Evolutionary conservation across 768 basidiomycete genomes (phyloP), one percentile per base, ranked within the genome.

Genomic region (Lentinula aciculospora): DNA sequence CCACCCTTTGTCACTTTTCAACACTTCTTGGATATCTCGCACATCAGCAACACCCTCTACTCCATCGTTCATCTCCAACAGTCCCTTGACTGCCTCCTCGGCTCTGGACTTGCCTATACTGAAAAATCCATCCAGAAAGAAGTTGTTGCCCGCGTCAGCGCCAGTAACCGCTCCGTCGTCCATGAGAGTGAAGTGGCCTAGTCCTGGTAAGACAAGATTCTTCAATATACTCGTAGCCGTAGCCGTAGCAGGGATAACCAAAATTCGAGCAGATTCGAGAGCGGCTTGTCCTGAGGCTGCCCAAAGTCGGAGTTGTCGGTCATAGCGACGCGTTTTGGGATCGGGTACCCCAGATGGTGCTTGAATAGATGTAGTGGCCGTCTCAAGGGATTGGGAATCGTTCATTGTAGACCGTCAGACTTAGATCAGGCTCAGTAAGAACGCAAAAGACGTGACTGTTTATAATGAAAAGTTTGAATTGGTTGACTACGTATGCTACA

Each of bases 141-240:
- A 99, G 75, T 98, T 98, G 77, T 94, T 92, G 0, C 94, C 94
- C 0, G 93, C 85, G 64, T 98, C 95, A 57, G 85, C 81, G 1
- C 84, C 77, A 0, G 84, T 78, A 28, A 87, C 86, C 37, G 69
- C 56, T 2, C 71, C 67, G 23, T 81, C 72, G 66, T 95, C 94
- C 59, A 97, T 82, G 68, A 98, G 83, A 48, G 95, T 96, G 69
- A 97, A 98, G 67, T 90, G 84, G n/a, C 95, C 93, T 62, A 98
- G 85, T 7, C 96, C 96, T 2, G 97, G 97, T 7, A 98, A 83
- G 37, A 98, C 94, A 60, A 98, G 86, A 67, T 98, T 98, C 80
- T 99, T 98, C 57, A 99, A 80, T 63, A 92, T 83, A 48, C 92
- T 88, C 31, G 94, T 92, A 2, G 90, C 86, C 1, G 94, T 92